Conservation (phyloP, 2,329 filamentous ascomycete genomes). For the Cytospora mali region DNA sequence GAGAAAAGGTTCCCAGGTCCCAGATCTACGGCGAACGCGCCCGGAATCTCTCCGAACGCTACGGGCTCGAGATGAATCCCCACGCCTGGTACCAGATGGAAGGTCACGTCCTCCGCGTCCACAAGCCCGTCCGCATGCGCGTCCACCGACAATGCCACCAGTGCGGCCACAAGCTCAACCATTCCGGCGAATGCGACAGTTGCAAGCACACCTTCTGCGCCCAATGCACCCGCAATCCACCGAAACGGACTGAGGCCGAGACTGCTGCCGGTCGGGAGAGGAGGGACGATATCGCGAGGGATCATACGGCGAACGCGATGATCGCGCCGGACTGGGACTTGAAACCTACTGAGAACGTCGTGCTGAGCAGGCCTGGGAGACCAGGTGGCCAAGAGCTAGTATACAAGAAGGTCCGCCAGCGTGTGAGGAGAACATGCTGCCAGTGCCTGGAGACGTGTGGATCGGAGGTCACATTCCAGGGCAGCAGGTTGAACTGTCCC, state of each 20-base stretch:
- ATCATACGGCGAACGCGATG: slow-evolving; percentile 59
- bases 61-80: slow-evolving; percentile 58
- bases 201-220: slow-evolving; percentile 83
- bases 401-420: slow-evolving; percentile 71
- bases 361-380: slow-evolving; percentile 65
- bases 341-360: slow-evolving; percentile 48
- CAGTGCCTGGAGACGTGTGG: slow-evolving; percentile 51
- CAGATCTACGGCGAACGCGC: slow-evolving; percentile 60
- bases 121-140: slow-evolving; percentile 78
- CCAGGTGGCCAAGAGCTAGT: slow-evolving; percentile 67
- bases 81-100: slow-evolving; percentile 55
- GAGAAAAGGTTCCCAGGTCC: slow-evolving; percentile 47
- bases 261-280: slow-evolving; percentile 55
- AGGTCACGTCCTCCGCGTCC: slow-evolving; percentile 63
- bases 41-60: slow-evolving; percentile 57
- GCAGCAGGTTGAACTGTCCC: slow-evolving; percentile 63
- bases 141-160: slow-evolving; percentile 79
- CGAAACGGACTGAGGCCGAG: slow-evolving; percentile 62
- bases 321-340: slow-evolving; percentile 56
- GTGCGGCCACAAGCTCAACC: slow-evolving; percentile 56
- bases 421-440: slow-evolving; percentile 76
- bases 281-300: slow-evolving; percentile 53
- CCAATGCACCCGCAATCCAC: slow-evolving; percentile 75
- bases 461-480: slow-evolving; percentile 58
- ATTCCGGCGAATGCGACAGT: slow-evolving; percentile 72